These are phyloP conservation scores for Nicotiana rustica DNA, from an alignment of 305 asterid genomes.

Conservation along the genomic window DNA sequence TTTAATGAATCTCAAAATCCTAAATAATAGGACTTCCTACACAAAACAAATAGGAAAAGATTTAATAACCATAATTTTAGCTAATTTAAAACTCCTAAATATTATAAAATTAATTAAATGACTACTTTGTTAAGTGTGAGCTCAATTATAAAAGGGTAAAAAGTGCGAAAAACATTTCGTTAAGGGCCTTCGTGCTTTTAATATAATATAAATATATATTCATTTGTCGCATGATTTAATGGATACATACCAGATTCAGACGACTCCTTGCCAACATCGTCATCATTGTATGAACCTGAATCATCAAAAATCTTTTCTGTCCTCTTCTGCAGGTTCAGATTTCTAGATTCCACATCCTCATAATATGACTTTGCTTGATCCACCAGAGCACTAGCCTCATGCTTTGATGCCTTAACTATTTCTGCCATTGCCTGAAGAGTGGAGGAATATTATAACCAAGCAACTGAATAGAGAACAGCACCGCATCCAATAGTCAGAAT, in stretches of 20 bases:
- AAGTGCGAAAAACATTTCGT: too few species aligned
- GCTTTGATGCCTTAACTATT: slow-evolving; percentile 78
- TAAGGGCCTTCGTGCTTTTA: too few species aligned
- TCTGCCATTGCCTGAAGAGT: slow-evolving; percentile 81
- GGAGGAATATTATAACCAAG: slow-evolving; percentile 32
- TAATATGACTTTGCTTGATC: slow-evolving; percentile 63
- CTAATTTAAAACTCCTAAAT: too few species aligned
- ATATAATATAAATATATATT: not conserved
- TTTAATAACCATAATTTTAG: too few species aligned
- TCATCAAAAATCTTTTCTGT: slow-evolving; percentile 41
- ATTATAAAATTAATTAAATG: too few species aligned
- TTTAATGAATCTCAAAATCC: too few species aligned
- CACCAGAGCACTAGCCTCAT: slow-evolving; percentile 76
- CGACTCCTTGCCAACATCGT: slow-evolving; percentile 39
- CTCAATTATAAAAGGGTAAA: too few species aligned
- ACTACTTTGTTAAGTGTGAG: too few species aligned
- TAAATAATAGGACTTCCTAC: too few species aligned
- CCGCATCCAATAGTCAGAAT: slow-evolving; percentile 2
- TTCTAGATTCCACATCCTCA: slow-evolving; percentile 53
- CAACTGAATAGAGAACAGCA: slow-evolving; percentile 23
- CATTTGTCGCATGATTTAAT: slow-evolving; percentile 20
- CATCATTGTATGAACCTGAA: slow-evolving; percentile 42
- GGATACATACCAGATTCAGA: slow-evolving; percentile 52
- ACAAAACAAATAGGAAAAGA: too few species aligned
- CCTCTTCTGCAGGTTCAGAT: slow-evolving; percentile 51